Evolutionary conservation across 2,329 filamentous ascomycete species (phyloP).

Genomic region (Talaromyces marneffei): DNA sequence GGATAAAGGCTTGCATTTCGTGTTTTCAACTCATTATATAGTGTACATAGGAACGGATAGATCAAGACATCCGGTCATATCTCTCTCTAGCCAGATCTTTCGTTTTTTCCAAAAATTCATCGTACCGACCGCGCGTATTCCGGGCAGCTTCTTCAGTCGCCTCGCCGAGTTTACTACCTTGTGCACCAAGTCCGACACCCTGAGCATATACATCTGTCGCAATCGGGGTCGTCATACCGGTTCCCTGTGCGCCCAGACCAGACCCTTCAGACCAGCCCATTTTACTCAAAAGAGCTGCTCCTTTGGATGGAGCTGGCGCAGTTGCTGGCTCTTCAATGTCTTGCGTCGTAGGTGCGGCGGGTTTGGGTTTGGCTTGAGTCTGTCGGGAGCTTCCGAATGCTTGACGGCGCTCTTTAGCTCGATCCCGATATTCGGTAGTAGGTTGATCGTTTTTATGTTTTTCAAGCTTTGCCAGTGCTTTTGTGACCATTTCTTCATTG

Average conservation of each 20-base stretch:
- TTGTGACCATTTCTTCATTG: slow-evolving; percentile 43
- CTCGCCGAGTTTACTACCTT: slow-evolving; percentile 46
- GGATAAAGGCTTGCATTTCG: neutral
- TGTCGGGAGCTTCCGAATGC: slow-evolving; percentile 36
- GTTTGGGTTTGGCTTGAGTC: slow-evolving; percentile 18
- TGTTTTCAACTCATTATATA: neutral
- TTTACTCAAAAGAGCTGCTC: slow-evolving; percentile 46
- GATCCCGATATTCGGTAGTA: slow-evolving; percentile 41
- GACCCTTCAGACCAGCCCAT: slow-evolving; percentile 48
- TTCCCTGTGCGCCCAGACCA: slow-evolving; percentile 45
- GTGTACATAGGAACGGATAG: neutral
- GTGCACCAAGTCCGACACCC: slow-evolving; percentile 46
- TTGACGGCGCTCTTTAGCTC: slow-evolving; percentile 41
- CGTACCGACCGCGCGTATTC: slow-evolving; percentile 44
- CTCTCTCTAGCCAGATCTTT: slow-evolving; percentile 43
- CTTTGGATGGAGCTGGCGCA: slow-evolving; percentile 37
- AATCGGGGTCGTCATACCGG: slow-evolving; percentile 44
- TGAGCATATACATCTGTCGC: slow-evolving; percentile 46
- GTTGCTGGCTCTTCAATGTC: slow-evolving; percentile 23
- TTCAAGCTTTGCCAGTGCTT: slow-evolving; percentile 37
- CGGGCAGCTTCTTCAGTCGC: slow-evolving; percentile 44
- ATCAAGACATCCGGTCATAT: slow-evolving; percentile 38
- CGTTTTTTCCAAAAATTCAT: slow-evolving; percentile 45
- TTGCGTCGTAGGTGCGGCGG: slow-evolving; percentile 22
- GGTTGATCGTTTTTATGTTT: slow-evolving; percentile 36